A percentile compares a stretch with the other conserved stretches of the same genome.
Conservation (phyloP, 2,329 filamentous ascomycete genomes). For the Pseudogymnoascus sp. region DNA sequence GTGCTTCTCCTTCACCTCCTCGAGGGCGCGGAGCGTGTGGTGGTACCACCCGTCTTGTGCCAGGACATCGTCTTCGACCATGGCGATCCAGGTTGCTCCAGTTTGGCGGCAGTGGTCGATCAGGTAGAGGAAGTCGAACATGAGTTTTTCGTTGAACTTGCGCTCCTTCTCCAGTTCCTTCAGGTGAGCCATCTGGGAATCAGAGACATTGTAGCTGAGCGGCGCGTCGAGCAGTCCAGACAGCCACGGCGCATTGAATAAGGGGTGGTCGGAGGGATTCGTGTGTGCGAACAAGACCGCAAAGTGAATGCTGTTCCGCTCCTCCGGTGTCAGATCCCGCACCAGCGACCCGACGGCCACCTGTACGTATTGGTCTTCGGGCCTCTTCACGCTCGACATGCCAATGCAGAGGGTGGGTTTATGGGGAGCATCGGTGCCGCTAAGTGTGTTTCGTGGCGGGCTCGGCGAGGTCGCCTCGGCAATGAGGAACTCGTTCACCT, state of each 20-base stretch:
- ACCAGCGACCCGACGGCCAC: constrained; percentile 26
- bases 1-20: constrained; percentile 26
- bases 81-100: constrained; percentile 32
- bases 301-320: constrained; percentile 31
- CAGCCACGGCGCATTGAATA: constrained; percentile 32
- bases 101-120: constrained; percentile 28
- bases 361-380: constrained; percentile 16
- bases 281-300: constrained; percentile 34
- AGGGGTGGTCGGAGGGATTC: constrained; percentile 29
- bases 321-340: constrained; percentile 29
- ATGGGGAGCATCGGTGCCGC: neutral
- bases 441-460: neutral
- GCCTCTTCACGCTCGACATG: constrained; percentile 16
- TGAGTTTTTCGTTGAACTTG: constrained; percentile 28
- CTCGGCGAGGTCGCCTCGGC: constrained; percentile 13
- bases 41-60: constrained; percentile 33
- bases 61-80: constrained; percentile 36
- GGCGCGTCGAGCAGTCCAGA: constrained; percentile 32
- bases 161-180: constrained; percentile 17
- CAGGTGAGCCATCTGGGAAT: constrained; percentile 1
- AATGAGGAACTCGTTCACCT: constrained; percentile 26
- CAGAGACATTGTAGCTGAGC: constrained; percentile 27
- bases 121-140: constrained; percentile 32
- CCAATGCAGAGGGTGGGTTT: constrained; percentile 17
- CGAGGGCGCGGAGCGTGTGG: constrained; percentile 27